A percentile compares a stretch with the other conserved stretches of the same genome.
phyloP scores from a whole-genome alignment of 2,329 filamentous ascomycete species.

The Penicillium aurantiogriseum region DNA sequence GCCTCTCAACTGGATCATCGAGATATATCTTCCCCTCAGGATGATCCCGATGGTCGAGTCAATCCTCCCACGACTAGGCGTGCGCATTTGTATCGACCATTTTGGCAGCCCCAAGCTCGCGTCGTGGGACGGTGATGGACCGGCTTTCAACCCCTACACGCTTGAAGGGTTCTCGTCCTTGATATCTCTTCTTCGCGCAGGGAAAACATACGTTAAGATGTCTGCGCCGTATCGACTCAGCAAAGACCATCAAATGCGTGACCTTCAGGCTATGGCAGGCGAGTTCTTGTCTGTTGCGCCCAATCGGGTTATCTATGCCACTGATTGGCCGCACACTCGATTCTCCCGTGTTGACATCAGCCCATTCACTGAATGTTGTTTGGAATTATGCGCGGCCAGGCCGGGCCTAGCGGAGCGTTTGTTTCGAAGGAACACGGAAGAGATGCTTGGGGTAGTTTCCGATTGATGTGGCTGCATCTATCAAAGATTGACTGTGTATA shows the following conservation, averaged over 20 bases:
- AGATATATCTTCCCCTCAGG: conserved; percentile 57
- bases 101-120: conserved; percentile 52
- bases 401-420: conserved; percentile 49
- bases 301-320: conserved; percentile 56
- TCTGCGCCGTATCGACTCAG: conserved; percentile 60
- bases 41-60: conserved; percentile 50
- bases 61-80: conserved; percentile 50
- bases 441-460: conserved; percentile 44
- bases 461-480: conserved; percentile 4
- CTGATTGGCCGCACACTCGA: conserved; percentile 65
- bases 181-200: conserved; percentile 47
- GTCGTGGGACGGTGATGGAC: conserved; percentile 12
- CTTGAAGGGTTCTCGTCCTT: conserved; percentile 53
- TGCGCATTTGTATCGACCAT: conserved; percentile 60
- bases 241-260: conserved; percentile 43
- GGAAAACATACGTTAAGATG: conserved; percentile 57
- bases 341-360: conserved; percentile 58
- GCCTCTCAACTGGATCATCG: conserved; percentile 56
- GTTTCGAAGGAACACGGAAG: conserved; percentile 57
- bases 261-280: conserved; percentile 50
- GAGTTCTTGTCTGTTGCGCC: conserved; percentile 51
- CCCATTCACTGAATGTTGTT: conserved; percentile 54
- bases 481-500: background rate
- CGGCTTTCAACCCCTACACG: conserved; percentile 42
- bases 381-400: conserved; percentile 54